Conservation (phyloP, 352 stramenopile genomes). For the Globisporangium echinulatum region DNA sequence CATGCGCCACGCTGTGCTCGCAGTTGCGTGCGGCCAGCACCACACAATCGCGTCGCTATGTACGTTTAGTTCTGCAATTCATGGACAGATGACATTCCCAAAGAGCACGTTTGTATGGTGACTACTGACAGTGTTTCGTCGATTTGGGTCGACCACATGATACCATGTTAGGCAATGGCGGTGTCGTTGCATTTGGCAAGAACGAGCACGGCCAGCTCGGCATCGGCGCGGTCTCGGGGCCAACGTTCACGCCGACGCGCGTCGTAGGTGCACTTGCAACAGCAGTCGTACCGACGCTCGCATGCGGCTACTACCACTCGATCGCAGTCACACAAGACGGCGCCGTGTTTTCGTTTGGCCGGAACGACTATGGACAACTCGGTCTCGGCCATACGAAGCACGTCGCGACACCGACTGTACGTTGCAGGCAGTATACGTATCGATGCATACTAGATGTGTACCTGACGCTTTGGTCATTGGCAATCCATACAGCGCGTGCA, state of each 20-base stretch:
- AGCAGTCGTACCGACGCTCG: conserved; percentile 65
- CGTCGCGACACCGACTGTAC: conserved; percentile 44
- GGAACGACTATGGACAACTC: conserved; percentile 93
- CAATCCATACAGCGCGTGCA: conserved; percentile 33
- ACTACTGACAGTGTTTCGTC: neutral
- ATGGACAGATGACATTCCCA: too few relatives aligned
- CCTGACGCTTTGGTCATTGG: neutral
- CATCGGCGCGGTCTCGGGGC: conserved; percentile 41
- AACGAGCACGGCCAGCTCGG: conserved; percentile 92
- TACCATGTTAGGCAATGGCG: conserved; percentile 26
- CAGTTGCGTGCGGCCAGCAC: conserved; percentile 86
- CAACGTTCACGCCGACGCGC: conserved; percentile 38
- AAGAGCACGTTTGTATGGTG: neutral
- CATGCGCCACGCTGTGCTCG: conserved; percentile 36
- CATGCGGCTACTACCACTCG: conserved; percentile 92
- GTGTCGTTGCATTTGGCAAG: conserved; percentile 85
- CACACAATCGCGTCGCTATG: conserved; percentile 74
- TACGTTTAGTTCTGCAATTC: conserved; percentile 14
- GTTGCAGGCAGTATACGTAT: neutral
- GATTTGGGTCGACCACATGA: too few relatives aligned
- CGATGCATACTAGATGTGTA: neutral
- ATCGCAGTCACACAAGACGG: conserved; percentile 62
- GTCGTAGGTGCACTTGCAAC: conserved; percentile 48
- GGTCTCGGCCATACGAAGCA: conserved; percentile 84
- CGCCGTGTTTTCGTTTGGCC: conserved; percentile 81